Base-by-base conservation (phyloP, 129 eudicot species). In the Lonicera japonica region DNA sequence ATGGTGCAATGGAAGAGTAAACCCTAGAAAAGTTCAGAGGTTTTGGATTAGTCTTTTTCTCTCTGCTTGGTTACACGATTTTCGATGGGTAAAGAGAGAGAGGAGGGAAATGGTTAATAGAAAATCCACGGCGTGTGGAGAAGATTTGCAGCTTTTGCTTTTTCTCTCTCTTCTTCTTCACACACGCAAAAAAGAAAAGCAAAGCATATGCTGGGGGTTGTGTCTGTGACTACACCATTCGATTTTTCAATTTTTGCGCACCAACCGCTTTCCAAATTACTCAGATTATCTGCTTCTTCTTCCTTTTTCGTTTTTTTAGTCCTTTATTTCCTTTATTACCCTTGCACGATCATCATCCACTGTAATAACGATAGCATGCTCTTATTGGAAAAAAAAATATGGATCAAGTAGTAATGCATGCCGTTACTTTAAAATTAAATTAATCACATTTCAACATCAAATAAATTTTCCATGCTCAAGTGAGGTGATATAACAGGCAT, bases 71-170 rank as follows among this genome's bases (percentile, higher is more conserved):
- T 1, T 29, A 29, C 36, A 29, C 36, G 36, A 29, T 29, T 2
- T 29, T 29, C 36, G 36, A 29, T 19, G 24, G n/a, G 65, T 18
- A n/a, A 24, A 43, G 52, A 57, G 21, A 25, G 46, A 16, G 36
- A 38, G 34, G 54, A 20, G 41, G 64, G 19, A 14, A n/a, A 3
- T 25, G 25, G 64, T 56, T 18, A 67, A 56, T 0, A 67, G 25
- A 56, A 66, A 66, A 66, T 79, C 84, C 77, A 79, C 70, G 65
- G 47, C 71, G 64, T 72, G 63, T 65, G 84, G 68, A 66, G 75
- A 75, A 66, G 67, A 73, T 43, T 2, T 13, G 54, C 45, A 47
- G 68, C 68, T 64, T 64, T 64, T 48, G 68, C 68, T 64, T 48
- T 64, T 64, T 48, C 66, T 29, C 23, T 64, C 20, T 50, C 55